A percentile compares a stretch with the other conserved stretches of the same genome.
Evolutionary conservation across 1,284 basidiomycete species (phyloP).

Genomic region (Amylostereum chailletii): DNA sequence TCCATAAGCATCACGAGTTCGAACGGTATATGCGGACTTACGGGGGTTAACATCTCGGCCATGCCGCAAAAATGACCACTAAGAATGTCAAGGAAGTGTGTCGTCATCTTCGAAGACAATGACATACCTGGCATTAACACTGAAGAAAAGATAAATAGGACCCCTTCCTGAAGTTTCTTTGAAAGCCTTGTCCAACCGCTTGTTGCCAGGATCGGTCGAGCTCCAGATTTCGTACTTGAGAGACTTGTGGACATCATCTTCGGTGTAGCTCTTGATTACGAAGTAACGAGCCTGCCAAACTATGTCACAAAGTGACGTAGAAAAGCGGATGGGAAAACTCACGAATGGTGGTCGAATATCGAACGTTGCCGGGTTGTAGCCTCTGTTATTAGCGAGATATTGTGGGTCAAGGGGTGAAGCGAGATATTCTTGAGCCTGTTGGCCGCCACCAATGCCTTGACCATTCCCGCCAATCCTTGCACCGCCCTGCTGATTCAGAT

Average conservation of each 20-base stretch:
- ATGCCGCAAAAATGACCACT: conserved; percentile 96
- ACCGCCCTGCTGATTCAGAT: conserved; percentile 47
- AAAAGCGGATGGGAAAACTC: conserved; percentile 19
- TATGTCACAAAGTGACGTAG: neutral
- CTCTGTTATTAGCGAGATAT: conserved; percentile 77
- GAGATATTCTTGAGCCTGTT: conserved; percentile 35
- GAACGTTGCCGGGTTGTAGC: conserved; percentile 85
- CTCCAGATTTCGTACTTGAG: conserved; percentile 97
- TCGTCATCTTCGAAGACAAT: neutral
- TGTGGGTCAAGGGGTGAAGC: conserved; percentile 77
- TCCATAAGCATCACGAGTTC: conserved; percentile 1
- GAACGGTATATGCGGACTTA: conserved; percentile 20
- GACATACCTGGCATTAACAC: conserved; percentile 78
- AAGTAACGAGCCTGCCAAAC: conserved; percentile 74
- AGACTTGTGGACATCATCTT: conserved; percentile 95
- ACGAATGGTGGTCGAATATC: conserved; percentile 76
- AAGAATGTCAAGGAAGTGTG: neutral
- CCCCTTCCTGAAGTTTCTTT: conserved; percentile 80
- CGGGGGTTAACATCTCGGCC: conserved; percentile 91
- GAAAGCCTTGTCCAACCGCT: conserved; percentile 91
- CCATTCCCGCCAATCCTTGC: conserved; percentile 11
- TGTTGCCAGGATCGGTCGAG: conserved; percentile 92
- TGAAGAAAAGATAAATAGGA: conserved; percentile 94
- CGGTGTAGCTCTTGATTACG: conserved; percentile 96
- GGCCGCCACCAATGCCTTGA: conserved; percentile 3